A percentile compares a stretch with the other conserved stretches of the same genome.
Evolutionary conservation across 2,329 filamentous ascomycete genomes (phyloP).

Genomic region (Thelonectria discophora): DNA sequence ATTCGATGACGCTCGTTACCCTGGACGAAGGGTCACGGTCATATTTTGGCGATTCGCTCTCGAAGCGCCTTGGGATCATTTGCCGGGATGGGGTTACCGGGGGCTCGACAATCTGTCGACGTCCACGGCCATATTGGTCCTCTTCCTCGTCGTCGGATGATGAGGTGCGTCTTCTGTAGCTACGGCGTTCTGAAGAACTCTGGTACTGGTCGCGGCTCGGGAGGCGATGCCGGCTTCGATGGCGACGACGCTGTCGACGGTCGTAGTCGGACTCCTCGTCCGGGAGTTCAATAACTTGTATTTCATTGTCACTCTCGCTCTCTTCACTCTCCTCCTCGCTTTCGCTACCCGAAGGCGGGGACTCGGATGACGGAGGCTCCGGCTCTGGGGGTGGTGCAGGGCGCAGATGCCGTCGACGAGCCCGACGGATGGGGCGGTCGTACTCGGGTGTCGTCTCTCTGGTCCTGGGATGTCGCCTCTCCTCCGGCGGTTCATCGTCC

Average conservation of each 20-base stretch:
- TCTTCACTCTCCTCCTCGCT: conserved; percentile 18
- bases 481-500: conserved; percentile 33
- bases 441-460: conserved; percentile 31
- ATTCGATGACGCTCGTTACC: conserved; percentile 45
- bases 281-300: conserved; percentile 36
- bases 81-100: conserved; percentile 40
- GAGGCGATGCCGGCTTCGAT: conserved; percentile 25
- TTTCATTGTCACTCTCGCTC: conserved; percentile 29
- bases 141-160: conserved; percentile 40
- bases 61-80: conserved; percentile 40
- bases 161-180: conserved; percentile 32
- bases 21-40: conserved; percentile 39
- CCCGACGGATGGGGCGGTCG: conserved; percentile 1
- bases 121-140: conserved; percentile 36
- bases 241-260: conserved; percentile 29
- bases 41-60: conserved; percentile 44
- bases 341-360: conserved; percentile 17
- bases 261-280: conserved; percentile 42
- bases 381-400: conserved; percentile 5
- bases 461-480: conserved; percentile 30
- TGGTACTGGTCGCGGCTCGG: conserved; percentile 43
- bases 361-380: conserved; percentile 8
- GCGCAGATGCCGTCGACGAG: conserved; percentile 12
- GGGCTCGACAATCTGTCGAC: conserved; percentile 37
- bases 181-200: conserved; percentile 38